phyloP scores from a whole-genome alignment of 805 yeast species.

The Metschnikowia henanensis region DNA sequence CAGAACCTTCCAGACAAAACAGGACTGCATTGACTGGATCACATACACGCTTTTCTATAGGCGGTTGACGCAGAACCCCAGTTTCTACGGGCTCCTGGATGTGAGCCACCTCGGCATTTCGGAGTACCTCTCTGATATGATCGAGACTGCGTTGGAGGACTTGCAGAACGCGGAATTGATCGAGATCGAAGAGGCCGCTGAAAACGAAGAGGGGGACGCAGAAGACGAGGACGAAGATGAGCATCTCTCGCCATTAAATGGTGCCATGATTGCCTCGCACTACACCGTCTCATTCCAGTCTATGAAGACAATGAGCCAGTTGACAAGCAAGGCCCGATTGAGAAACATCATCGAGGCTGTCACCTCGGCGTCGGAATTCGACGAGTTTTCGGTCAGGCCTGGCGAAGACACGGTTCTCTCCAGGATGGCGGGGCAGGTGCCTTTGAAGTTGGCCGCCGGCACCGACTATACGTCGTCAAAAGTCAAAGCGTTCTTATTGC shows the following conservation, averaged over 20 bases:
- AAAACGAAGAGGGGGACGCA: slow-evolving; percentile 26
- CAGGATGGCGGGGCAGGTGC: slow-evolving; percentile 57
- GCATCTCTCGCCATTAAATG: slow-evolving; percentile 58
- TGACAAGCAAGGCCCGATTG: slow-evolving; percentile 57
- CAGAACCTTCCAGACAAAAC: slow-evolving; percentile 61
- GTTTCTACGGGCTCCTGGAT: slow-evolving; percentile 80
- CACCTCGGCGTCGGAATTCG: slow-evolving; percentile 73
- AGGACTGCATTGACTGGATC: slow-evolving; percentile 89
- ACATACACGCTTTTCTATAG: slow-evolving; percentile 83
- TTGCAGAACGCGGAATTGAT: slow-evolving; percentile 60
- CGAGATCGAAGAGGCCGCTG: slow-evolving; percentile 47
- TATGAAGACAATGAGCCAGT: slow-evolving; percentile 58
- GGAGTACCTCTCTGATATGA: slow-evolving; percentile 78
- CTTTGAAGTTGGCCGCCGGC: slow-evolving; percentile 49
- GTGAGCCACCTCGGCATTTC: slow-evolving; percentile 68
- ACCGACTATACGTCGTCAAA: slow-evolving; percentile 51
- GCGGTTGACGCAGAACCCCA: slow-evolving; percentile 78
- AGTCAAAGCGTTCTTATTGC: slow-evolving; percentile 68
- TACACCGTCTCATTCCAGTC: slow-evolving; percentile 65
- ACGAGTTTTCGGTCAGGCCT: slow-evolving; percentile 56
- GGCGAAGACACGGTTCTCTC: slow-evolving; percentile 53
- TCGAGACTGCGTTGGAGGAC: slow-evolving; percentile 69
- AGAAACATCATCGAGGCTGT: slow-evolving; percentile 63
- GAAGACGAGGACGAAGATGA: slow-evolving; percentile 39
- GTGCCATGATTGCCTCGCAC: slow-evolving; percentile 74